Percentiles rank a stretch among this genome's conserved stretches.
Evolutionary conservation across 2,329 filamentous ascomycete genomes (phyloP).

Genomic region (Fusarium euwallaceae): DNA sequence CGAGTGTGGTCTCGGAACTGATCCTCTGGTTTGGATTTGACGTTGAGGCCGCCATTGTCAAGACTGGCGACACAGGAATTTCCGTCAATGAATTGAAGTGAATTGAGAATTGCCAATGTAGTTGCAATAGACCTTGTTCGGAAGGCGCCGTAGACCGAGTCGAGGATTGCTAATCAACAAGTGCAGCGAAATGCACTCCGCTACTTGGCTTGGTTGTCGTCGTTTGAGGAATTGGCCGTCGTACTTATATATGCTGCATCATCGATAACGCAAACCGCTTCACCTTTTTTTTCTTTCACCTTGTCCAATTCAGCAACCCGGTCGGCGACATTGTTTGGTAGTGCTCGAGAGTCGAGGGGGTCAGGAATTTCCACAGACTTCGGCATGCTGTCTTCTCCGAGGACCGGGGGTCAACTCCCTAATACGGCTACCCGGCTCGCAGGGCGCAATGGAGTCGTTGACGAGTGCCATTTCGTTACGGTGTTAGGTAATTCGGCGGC

Average conservation of each 20-base stretch:
- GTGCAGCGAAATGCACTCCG: not conserved
- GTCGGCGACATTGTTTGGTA: not conserved
- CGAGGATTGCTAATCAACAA: conserved; percentile 35
- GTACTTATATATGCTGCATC: not conserved
- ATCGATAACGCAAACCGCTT: not conserved
- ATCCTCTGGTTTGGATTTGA: conserved; percentile 36
- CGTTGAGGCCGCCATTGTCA: conserved; percentile 30
- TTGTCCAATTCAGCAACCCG: not conserved
- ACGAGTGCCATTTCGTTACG: conserved; percentile 16
- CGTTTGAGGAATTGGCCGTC: not conserved
- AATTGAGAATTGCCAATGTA: conserved; percentile 25
- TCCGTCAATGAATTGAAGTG: not conserved
- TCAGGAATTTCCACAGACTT: not conserved
- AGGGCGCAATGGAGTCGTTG: conserved; percentile 17
- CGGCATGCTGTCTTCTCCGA: conserved; percentile 18
- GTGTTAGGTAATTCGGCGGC: conserved; percentile 25
- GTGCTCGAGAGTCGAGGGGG: not conserved
- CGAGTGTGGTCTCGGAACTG: conserved; percentile 48
- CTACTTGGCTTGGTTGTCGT: not conserved
- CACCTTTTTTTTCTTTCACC: not conserved
- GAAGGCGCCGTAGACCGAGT: conserved; percentile 35
- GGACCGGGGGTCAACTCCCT: conserved; percentile 18
- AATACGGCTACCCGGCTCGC: conserved; percentile 32
- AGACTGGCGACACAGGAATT: not conserved
- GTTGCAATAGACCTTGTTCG: conserved; percentile 26